Percentiles rank a stretch among this genome's conserved stretches.
Conservation (phyloP, 2,329 filamentous ascomycete species). For the Cryphonectria nitschkei region DNA sequence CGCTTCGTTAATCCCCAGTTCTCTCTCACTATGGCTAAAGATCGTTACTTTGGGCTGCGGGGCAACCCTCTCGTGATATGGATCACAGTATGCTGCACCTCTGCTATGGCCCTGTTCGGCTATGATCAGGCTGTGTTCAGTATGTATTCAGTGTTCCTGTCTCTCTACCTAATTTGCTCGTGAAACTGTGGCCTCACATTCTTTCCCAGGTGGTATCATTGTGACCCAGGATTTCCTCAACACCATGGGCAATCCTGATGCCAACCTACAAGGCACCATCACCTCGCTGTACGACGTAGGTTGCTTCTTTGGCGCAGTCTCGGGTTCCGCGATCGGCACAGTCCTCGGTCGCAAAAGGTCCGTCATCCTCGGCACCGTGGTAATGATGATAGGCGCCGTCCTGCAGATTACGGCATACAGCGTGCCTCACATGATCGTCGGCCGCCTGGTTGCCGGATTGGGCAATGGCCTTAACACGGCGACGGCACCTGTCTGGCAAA, state of each 20-base stretch:
- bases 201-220: neutral
- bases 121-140: neutral
- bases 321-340: slow-evolving; percentile 32
- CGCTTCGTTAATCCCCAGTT: no score
- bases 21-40: neutral
- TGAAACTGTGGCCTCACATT: neutral
- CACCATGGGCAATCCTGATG: neutral
- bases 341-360: slow-evolving; percentile 8
- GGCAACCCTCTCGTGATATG: neutral
- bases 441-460: slow-evolving; percentile 40
- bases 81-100: neutral
- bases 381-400: slow-evolving; percentile 24
- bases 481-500: slow-evolving; percentile 45
- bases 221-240: neutral
- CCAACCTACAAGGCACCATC: slow-evolving; percentile 16
- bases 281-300: slow-evolving; percentile 19
- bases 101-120: neutral
- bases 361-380: slow-evolving; percentile 5
- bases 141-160: neutral
- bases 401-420: slow-evolving; percentile 28
- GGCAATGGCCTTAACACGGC: slow-evolving; percentile 49
- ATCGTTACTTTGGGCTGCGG: neutral
- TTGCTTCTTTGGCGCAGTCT: slow-evolving; percentile 32
- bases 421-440: slow-evolving; percentile 36
- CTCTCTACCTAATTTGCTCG: neutral